Percentiles rank a stretch among this genome's conserved stretches.
Evolutionary conservation across 192 early-diverging fungal genomes (phyloP).

Genomic region (Borealophlyctis nickersoniae): DNA sequence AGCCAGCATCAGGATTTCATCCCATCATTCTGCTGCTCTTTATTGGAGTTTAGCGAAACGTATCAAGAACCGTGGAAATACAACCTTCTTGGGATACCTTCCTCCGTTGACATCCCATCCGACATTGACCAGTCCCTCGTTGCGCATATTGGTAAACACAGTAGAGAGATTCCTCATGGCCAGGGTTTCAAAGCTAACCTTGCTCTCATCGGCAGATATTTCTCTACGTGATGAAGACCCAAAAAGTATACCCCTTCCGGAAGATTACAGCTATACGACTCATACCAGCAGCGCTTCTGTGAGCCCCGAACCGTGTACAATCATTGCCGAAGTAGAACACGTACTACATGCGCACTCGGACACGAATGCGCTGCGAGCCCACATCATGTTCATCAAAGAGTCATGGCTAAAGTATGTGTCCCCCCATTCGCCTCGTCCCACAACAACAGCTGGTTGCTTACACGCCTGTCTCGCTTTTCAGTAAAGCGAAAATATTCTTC

Average conservation of each 20-base stretch:
- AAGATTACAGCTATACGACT: no score
- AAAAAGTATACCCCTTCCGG: no score
- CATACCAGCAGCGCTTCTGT: no score
- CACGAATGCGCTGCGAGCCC: not conserved
- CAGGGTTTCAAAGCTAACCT: no score
- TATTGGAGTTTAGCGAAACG: not conserved
- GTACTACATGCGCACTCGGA: not conserved
- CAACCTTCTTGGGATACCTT: conserved; percentile 12
- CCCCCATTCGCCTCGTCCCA: no score
- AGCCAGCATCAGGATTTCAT: conserved; percentile 4
- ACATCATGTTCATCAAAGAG: conserved; percentile 11
- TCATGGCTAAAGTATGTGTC: conserved; percentile 18
- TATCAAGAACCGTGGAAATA: conserved; percentile 20
- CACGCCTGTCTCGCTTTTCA: no score
- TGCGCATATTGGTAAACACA: no score
- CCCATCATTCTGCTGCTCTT: conserved; percentile 3
- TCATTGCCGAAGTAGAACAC: not conserved
- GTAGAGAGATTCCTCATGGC: no score
- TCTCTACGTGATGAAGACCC: no score
- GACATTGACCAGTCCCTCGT: not conserved
- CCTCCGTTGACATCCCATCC: not conserved
- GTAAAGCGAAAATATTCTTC: conserved; percentile 25
- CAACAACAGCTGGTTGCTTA: no score
- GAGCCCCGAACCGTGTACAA: conserved; percentile 1
- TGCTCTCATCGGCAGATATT: no score